A percentile compares a stretch with the other conserved stretches of the same genome.
Conservation (phyloP, 1,284 basidiomycete genomes). For the Trichosporon sp. region DNA sequence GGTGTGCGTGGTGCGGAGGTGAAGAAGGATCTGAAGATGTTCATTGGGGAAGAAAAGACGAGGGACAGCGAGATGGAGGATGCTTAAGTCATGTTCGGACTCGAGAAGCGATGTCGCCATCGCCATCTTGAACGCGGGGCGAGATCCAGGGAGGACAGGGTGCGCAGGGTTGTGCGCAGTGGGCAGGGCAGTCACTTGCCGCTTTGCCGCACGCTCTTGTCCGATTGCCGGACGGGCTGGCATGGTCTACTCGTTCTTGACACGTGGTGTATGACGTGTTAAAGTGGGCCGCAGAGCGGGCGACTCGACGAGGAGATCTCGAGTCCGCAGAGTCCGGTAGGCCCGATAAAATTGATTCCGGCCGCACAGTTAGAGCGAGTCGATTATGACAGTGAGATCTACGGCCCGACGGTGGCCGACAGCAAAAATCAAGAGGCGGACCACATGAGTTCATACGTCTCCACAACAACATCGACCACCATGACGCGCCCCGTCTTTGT, state of each 20-base stretch:
- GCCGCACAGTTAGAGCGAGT: not conserved
- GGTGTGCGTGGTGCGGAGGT: slow-evolving; percentile 15
- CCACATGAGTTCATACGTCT: not conserved
- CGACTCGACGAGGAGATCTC: too few species aligned
- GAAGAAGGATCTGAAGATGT: slow-evolving; percentile 23
- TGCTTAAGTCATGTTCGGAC: slow-evolving; percentile 8
- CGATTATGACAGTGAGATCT: slow-evolving; percentile 1
- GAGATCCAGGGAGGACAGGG: not conserved
- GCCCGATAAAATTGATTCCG: slow-evolving; percentile 18
- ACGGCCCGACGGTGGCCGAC: slow-evolving; percentile 3
- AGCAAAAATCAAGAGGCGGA: slow-evolving; percentile 14
- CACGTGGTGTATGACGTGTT: slow-evolving; percentile 18
- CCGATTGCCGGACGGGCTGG: slow-evolving; percentile 3
- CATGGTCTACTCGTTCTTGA: not conserved
- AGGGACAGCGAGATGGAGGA: not conserved
- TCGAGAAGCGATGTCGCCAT: slow-evolving; percentile 6
- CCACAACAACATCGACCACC: slow-evolving; percentile 20
- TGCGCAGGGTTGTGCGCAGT: too few species aligned
- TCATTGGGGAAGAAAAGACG: not conserved
- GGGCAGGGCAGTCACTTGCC: too few species aligned
- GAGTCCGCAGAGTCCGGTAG: not conserved
- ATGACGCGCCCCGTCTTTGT: slow-evolving; percentile 57
- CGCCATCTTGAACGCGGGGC: not conserved
- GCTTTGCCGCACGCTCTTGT: not conserved
- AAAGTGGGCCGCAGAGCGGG: not conserved